These are phyloP conservation scores for Spathaspora sp. DNA, from an alignment of 1,139 yeast genomes.

Conservation along the genomic window DNA sequence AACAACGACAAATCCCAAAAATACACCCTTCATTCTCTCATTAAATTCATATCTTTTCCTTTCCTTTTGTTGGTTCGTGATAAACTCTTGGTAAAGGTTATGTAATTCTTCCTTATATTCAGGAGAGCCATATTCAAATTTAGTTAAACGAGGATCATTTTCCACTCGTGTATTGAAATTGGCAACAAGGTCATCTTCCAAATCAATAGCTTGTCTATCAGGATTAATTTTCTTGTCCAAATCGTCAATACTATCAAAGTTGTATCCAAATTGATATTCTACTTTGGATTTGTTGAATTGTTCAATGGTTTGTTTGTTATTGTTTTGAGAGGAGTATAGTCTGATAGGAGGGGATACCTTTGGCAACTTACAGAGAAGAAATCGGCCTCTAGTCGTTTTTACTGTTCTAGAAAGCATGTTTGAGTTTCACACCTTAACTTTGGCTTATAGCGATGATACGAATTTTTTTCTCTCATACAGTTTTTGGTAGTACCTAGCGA, in stretches of 20 bases:
- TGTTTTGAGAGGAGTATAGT: neutral
- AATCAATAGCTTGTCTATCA: conserved; percentile 12
- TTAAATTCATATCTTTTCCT: conserved; percentile 25
- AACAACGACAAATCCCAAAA: conserved; percentile 30
- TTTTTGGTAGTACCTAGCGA: neutral
- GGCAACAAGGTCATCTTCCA: conserved; percentile 16
- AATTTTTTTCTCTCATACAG: neutral
- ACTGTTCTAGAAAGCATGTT: neutral
- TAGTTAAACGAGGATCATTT: conserved; percentile 34
- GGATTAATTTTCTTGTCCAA: conserved; percentile 16
- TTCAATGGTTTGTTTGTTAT: conserved; percentile 22
- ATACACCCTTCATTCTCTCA: conserved; percentile 39
- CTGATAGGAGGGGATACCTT: neutral
- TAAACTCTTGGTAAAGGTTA: conserved; percentile 29
- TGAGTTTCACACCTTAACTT: neutral
- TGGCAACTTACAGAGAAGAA: neutral
- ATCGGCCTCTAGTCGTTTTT: neutral
- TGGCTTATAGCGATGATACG: neutral
- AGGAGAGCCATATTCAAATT: conserved; percentile 32
- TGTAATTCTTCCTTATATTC: conserved; percentile 38
- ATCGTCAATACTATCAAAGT: conserved; percentile 28
- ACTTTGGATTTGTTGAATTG: conserved; percentile 41
- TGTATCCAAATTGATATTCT: conserved; percentile 34
- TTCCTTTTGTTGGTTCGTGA: conserved; percentile 21
- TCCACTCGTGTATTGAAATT: conserved; percentile 25